Percentiles rank a stretch among this genome's conserved stretches.
These are phyloP conservation scores for Massariosphaeria phaeospora DNA, from an alignment of 495 filamentous ascomycete species.

Conservation along the genomic window DNA sequence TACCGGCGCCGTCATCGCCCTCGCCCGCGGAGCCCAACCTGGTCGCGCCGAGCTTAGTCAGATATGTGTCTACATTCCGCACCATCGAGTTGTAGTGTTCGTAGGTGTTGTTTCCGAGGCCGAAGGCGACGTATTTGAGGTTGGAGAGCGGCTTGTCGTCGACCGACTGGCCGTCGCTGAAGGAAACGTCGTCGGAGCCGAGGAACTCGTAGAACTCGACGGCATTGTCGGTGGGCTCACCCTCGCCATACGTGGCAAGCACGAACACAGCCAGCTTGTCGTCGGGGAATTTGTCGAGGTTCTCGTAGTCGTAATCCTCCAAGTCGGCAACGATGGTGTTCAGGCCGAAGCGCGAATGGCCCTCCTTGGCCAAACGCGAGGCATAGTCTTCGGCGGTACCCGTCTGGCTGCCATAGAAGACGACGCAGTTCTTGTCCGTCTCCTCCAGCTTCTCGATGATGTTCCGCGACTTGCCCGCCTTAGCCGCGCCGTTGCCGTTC, in stretches of 20 bases:
- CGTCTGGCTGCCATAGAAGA: slow-evolving; percentile 98
- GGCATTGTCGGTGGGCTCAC: slow-evolving; percentile 97
- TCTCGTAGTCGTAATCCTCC: slow-evolving; percentile 97
- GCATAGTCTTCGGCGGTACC: slow-evolving; percentile 99
- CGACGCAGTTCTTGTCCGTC: slow-evolving; percentile 90
- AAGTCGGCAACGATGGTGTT: slow-evolving; percentile 98
- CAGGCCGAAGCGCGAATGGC: slow-evolving; percentile 88
- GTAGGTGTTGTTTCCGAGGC: slow-evolving; percentile 97
- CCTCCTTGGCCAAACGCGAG: slow-evolving; percentile 94
- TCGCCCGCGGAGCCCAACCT: slow-evolving; percentile 86
- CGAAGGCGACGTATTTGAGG: slow-evolving; percentile 91
- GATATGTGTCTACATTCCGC: slow-evolving; percentile 73
- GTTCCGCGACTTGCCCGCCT: slow-evolving; percentile 83
- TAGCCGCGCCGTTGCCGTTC: slow-evolving; percentile 57
- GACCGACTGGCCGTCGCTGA: slow-evolving; percentile 61
- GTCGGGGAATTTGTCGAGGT: slow-evolving; percentile 78
- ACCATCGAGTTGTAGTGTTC: slow-evolving; percentile 99
- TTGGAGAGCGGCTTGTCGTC: slow-evolving; percentile 73
- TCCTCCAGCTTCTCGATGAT: slow-evolving; percentile 96
- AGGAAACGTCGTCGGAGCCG: slow-evolving; percentile 69
- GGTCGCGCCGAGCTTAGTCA: slow-evolving; percentile 73
- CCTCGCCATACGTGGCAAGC: slow-evolving; percentile 95
- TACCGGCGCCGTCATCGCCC: slow-evolving; percentile 95
- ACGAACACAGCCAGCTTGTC: slow-evolving; percentile 95
- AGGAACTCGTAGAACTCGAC: slow-evolving; percentile 99